Conservation (phyloP, 2,329 filamentous ascomycete genomes). For the Pyrenochaeta sp. region DNA sequence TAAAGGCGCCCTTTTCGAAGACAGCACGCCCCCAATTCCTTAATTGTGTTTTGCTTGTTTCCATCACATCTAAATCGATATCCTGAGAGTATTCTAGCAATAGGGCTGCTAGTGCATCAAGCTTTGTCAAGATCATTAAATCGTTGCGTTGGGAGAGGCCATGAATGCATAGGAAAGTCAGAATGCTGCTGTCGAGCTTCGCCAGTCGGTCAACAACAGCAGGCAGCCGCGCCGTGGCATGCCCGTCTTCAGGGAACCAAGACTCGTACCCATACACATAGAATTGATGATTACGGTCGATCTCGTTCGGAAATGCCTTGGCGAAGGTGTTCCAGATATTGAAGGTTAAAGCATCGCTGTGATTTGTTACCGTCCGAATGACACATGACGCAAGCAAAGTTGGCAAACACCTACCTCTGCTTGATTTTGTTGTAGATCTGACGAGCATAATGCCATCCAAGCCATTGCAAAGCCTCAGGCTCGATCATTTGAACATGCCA, state of each 20-base stretch:
- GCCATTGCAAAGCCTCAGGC: constrained; percentile 24
- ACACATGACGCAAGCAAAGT: neutral
- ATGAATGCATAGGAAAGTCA: constrained; percentile 30
- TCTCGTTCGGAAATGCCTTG: constrained; percentile 25
- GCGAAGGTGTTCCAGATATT: constrained; percentile 26
- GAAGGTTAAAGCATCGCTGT: constrained; percentile 24
- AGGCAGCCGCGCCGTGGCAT: constrained; percentile 14
- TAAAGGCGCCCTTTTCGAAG: constrained; percentile 24
- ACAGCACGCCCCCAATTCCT: constrained; percentile 30
- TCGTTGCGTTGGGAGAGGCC: constrained; percentile 11
- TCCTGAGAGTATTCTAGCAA: constrained; percentile 14
- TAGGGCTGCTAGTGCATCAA: constrained; percentile 28
- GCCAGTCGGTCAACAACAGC: constrained; percentile 21
- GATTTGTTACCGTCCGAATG: neutral
- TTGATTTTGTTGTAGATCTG: constrained; percentile 25
- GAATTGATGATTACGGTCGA: constrained; percentile 20
- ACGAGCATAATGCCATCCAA: constrained; percentile 27
- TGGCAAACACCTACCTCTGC: constrained; percentile 14
- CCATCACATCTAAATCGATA: neutral
- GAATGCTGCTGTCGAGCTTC: constrained; percentile 16
- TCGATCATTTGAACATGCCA: constrained; percentile 26
- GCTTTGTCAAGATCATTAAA: constrained; percentile 22
- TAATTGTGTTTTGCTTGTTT: constrained; percentile 6
- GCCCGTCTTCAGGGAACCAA: neutral
- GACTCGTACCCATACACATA: constrained; percentile 5